Evolutionary conservation across 306 rosid species (phyloP), one percentile per base, ranked within the genome.

Genomic region (Vachellia pachyceras): DNA sequence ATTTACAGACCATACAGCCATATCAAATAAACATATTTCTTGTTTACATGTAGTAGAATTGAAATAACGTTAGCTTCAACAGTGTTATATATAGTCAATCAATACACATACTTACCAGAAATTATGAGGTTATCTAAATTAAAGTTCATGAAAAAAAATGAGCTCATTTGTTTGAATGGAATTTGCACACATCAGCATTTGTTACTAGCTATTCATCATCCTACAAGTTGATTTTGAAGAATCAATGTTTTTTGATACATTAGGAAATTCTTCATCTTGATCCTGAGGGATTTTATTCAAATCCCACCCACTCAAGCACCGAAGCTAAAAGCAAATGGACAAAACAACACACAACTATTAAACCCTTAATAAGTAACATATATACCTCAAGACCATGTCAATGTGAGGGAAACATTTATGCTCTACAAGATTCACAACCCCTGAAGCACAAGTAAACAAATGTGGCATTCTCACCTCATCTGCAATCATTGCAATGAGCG

Each of bases 401-500:
- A 44, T 5, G 22, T 20, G 3, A 10, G 37, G n/a, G 39, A 22
- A 6, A 22, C 55, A 69, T 20, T 69, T 42, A 69, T 22, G 39
- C 47, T 44, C 74, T 42, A 44, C n/a, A 69, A 69, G 15, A 33
- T 29, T 47, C 23, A 25, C 57, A 2, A 29, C 58, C 20, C 75
- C 39, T 9, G 7, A 12, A 70, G 58, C 57, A 72, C 14, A 44
- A 17, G 23, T 15, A 72, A 29, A 29, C 29, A 72, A 22, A 13
- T 20, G 22, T 40, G n/a, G 68, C 36, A 5, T 41, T 73, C 70
- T 65, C 81, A 92, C 95, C 95, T 92, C 97, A 84, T 92, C 97
- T 20, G 94, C 97, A 67, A 92, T 92, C 97, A 92, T 90, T n/a
- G 95, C 88, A 79, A 92, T 92, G 70, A 91, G 94, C 0, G 94